These are phyloP conservation scores for Phytophthora meadii DNA, from an alignment of 352 stramenopile species.

Conservation along the genomic window DNA sequence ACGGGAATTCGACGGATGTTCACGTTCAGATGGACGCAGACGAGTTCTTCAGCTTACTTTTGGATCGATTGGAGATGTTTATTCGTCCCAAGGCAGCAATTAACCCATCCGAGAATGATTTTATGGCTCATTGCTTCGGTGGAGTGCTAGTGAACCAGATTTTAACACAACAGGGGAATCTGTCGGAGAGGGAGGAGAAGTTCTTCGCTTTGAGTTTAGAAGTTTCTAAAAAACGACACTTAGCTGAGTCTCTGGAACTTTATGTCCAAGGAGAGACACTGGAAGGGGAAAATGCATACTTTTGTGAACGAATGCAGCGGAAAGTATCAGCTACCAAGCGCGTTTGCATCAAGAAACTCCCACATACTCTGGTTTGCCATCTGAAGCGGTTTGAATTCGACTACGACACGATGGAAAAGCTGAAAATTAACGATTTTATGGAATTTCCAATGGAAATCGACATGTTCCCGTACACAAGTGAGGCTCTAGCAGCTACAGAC, in stretches of 20 bases:
- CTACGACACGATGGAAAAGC: slow-evolving; percentile 88
- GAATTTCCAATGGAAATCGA: slow-evolving; percentile 89
- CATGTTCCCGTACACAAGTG: slow-evolving; percentile 91
- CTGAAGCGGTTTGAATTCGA: slow-evolving; percentile 92
- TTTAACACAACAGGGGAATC: slow-evolving; percentile 73
- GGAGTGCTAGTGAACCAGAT: slow-evolving; percentile 87
- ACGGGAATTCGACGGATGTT: slow-evolving; percentile 77
- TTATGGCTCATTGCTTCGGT: slow-evolving; percentile 73
- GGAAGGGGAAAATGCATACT: slow-evolving; percentile 84
- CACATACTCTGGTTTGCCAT: slow-evolving; percentile 82
- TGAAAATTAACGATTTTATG: slow-evolving; percentile 89
- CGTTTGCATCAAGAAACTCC: slow-evolving; percentile 82
- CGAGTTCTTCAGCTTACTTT: slow-evolving; percentile 81
- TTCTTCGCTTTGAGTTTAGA: slow-evolving; percentile 88
- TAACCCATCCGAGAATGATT: slow-evolving; percentile 25
- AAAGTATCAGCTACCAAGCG: slow-evolving; percentile 87
- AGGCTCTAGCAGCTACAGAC: slow-evolving; percentile 42
- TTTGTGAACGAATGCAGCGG: slow-evolving; percentile 65
- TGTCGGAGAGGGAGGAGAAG: slow-evolving; percentile 85
- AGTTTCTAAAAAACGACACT: slow-evolving; percentile 71
- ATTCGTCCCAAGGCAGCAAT: slow-evolving; percentile 18
- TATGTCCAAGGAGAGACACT: slow-evolving; percentile 82
- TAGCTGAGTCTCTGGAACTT: slow-evolving; percentile 65
- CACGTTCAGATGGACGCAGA: slow-evolving; percentile 85
- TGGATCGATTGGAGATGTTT: slow-evolving; percentile 83